A percentile compares a stretch with the other conserved stretches of the same genome.
phyloP scores from a whole-genome alignment of 805 yeast species.

The Saccharomycopsis oosterbeekiorum region DNA sequence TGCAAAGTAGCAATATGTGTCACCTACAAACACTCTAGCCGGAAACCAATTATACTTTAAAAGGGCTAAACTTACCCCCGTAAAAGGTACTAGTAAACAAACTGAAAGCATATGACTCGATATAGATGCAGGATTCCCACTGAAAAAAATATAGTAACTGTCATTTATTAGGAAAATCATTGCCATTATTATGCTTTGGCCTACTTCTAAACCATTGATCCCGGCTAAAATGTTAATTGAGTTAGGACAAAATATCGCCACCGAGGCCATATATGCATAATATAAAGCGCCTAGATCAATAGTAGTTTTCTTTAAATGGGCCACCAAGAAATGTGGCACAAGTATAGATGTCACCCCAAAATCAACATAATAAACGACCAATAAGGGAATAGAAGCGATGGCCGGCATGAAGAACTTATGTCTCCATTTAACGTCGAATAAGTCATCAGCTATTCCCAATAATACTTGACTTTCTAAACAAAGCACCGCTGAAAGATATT shows the following conservation, averaged over 20 bases:
- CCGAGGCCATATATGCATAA: constrained; percentile 82
- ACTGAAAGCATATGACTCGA: constrained; percentile 79
- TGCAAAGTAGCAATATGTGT: constrained; percentile 93
- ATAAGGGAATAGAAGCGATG: constrained; percentile 82
- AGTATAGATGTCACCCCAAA: constrained; percentile 85
- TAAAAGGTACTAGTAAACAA: constrained; percentile 70
- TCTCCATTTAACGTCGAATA: constrained; percentile 95
- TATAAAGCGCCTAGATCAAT: constrained; percentile 74
- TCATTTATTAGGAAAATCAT: constrained; percentile 69
- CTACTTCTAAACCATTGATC: constrained; percentile 92
- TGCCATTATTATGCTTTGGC: constrained; percentile 79
- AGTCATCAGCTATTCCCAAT: constrained; percentile 86
- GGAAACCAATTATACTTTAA: constrained; percentile 84
- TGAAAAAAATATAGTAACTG: constrained; percentile 46
- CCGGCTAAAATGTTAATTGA: constrained; percentile 96
- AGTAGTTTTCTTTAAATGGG: constrained; percentile 27
- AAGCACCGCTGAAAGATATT: constrained; percentile 74
- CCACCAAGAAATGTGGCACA: constrained; percentile 55
- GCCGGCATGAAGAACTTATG: constrained; percentile 95
- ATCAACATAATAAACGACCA: constrained; percentile 87
- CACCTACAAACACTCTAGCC: constrained; percentile 91
- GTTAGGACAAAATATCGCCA: constrained; percentile 91
- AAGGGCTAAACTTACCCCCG: constrained; percentile 75
- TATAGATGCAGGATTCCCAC: constrained; percentile 42
- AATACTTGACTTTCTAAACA: constrained; percentile 77